These are phyloP conservation scores for Nicotiana benthamiana DNA, from an alignment of 257 asterid genomes.

Conservation along the genomic window DNA sequence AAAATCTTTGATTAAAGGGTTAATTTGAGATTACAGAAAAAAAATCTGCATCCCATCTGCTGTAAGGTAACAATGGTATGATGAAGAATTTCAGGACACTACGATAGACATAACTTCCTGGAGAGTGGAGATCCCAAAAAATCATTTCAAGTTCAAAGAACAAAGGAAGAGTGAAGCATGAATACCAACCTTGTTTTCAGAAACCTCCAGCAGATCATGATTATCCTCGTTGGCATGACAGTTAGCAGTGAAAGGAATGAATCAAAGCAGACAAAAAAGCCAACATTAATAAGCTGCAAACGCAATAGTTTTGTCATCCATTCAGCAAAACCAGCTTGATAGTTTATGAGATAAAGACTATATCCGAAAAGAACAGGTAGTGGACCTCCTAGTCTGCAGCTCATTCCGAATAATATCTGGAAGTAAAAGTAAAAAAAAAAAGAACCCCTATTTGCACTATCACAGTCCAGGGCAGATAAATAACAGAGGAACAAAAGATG, in stretches of 20 bases:
- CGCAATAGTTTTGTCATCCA: conserved; percentile 10
- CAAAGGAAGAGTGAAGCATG: conserved; percentile 18
- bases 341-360: background rate
- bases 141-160: conserved; percentile 6
- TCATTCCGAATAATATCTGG: background rate
- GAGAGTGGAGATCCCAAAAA: background rate
- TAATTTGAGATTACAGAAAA: background rate
- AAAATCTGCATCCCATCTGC: background rate
- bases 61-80: background rate
- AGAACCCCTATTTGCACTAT: background rate
- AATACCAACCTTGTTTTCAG: conserved; percentile 66
- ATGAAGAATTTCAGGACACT: background rate
- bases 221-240: conserved; percentile 85
- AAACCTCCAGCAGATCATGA: conserved; percentile 51
- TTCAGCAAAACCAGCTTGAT: background rate
- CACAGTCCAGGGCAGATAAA: background rate
- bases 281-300: conserved; percentile 85
- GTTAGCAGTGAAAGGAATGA: conserved; percentile 88
- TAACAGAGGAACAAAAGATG: background rate
- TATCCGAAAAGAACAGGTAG: background rate
- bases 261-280: conserved; percentile 88
- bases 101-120: background rate
- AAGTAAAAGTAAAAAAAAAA: background rate
- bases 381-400: background rate
- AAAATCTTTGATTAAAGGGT: background rate